phyloP scores from a whole-genome alignment of 2,329 filamentous ascomycete genomes.

The Blastomyces silverae region DNA sequence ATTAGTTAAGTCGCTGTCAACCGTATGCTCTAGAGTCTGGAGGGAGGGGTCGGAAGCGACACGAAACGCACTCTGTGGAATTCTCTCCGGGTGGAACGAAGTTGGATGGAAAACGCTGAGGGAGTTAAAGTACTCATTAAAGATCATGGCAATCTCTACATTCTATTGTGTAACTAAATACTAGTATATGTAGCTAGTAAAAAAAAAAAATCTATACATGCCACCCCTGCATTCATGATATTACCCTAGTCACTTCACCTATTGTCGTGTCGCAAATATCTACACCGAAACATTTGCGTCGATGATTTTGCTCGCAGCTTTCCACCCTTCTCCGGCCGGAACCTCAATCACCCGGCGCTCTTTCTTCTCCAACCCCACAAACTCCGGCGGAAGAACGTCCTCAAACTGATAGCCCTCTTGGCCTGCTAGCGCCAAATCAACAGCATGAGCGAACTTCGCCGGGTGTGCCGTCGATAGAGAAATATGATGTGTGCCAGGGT shows the following conservation, averaged over 20 bases:
- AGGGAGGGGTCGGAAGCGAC: background rate
- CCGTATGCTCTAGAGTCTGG: background rate
- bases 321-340: constrained; percentile 59
- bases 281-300: constrained; percentile 57
- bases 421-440: constrained; percentile 67
- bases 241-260: background rate
- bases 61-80: background rate
- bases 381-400: constrained; percentile 72
- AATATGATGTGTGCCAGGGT: constrained; percentile 58
- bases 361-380: constrained; percentile 68
- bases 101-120: background rate
- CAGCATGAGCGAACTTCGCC: constrained; percentile 84
- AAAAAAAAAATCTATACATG: constrained; percentile 2
- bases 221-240: background rate
- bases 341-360: constrained; percentile 67
- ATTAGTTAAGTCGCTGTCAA: background rate
- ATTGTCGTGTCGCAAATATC: background rate
- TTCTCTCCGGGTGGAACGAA: background rate
- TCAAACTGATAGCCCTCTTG: constrained; percentile 69
- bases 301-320: constrained; percentile 68
- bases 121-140: background rate
- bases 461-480: constrained; percentile 90
- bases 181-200: background rate
- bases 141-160: background rate
- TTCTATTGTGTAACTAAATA: background rate